Base-by-base conservation (phyloP, 2,329 filamentous ascomycete species). In the Pseudogymnoascus sp. region DNA sequence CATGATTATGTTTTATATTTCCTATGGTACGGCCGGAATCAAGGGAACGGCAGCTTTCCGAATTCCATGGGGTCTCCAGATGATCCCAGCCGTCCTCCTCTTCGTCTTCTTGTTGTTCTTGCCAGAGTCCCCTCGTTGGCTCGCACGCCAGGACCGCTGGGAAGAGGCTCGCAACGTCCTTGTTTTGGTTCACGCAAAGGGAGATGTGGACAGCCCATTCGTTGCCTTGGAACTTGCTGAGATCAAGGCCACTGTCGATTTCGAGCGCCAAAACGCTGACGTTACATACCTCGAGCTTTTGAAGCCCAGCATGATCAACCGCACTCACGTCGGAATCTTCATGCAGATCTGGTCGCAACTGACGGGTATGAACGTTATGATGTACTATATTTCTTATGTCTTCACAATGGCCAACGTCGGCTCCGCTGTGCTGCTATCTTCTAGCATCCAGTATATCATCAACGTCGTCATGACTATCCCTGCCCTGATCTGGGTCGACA, bases 391-490 rank as follows among this genome's bases (percentile, higher is more conserved):
- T 68, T 79, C 78, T 4, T 89, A 89, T 67, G 82, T 90, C 64
- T 90, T 90, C 73, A 79, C 79, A 10, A 91, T 91, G 88, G 26
- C 28, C 15, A 75, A 72, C 1, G 59, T 61, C 15, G 81, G 80
- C 2, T 78, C 83, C 68, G 80, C 79, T 62, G 82, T 85, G 38
- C 80, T 91, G 8, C 74, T 89, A 50, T 82, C 87, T 7, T 88
- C 85, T 17, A 85, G 83, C 9, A 90, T 90, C 66, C 85, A 90
- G 71, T 90, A 89, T 72, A 80, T 92, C 69, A 90, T 93, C 78
- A 93, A 93, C 73, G 89, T 93, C 1, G 65, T 87, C 62, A 90
- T 91, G 86, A 93, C 90, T 0, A 73, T 93, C 2, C 88, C 89
- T 0, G 89, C 89, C 1, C 80, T 93, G 23, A 75, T 93, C 64